Evolutionary conservation across 768 basidiomycete species (phyloP), one percentile per base, ranked within the genome.

Genomic region (Trametes cinnabarina): DNA sequence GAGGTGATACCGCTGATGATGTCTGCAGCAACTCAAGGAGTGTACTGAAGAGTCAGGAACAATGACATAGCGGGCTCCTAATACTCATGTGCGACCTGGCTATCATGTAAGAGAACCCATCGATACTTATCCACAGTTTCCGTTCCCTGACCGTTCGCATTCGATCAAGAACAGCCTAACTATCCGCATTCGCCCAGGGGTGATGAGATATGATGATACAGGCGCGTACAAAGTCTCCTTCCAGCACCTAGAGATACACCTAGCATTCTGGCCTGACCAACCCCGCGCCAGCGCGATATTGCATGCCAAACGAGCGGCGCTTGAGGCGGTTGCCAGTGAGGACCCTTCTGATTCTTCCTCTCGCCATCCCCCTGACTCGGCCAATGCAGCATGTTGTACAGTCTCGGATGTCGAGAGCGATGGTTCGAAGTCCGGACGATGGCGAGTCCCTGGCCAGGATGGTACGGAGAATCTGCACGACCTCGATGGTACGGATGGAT

Each of bases 131-230:
- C 9, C 30, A 5, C 42, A 19, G 4, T 57, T 57, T 30, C 56
- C 56, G 1, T 57, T 57, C 8, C 22, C 40, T 17, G 39, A 57
- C 9, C 51, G 56, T 41, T 57, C 37, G 17, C 23, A 44, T 32
- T 57, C 48, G 56, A 28, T 51, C 10, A 4, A 14, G 23, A 57
- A 23, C 32, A 2, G 7, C 4, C 11, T 37, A 2, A 22, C 8
- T 3, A 22, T 57, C 1, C 41, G 56, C 3, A 35, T 57, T 1
- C 48, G 41, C 3, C 28, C 20, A 5, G 51, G 26, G 5, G 32
- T 8, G 0, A n/a, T n/a, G 1, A 20, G 22, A 34, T 51, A 44
- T 32, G 56, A 51, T 41, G 48, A 57, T 22, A 22, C 17, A 6
- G 26, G 7, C 17, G 47, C 47, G 1, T 7, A 35, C 8, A 34